Percentiles rank a stretch among this genome's conserved stretches.
These are phyloP conservation scores for Aspergillus proliferans DNA, from an alignment of 2,329 filamentous ascomycete species.

Conservation along the genomic window DNA sequence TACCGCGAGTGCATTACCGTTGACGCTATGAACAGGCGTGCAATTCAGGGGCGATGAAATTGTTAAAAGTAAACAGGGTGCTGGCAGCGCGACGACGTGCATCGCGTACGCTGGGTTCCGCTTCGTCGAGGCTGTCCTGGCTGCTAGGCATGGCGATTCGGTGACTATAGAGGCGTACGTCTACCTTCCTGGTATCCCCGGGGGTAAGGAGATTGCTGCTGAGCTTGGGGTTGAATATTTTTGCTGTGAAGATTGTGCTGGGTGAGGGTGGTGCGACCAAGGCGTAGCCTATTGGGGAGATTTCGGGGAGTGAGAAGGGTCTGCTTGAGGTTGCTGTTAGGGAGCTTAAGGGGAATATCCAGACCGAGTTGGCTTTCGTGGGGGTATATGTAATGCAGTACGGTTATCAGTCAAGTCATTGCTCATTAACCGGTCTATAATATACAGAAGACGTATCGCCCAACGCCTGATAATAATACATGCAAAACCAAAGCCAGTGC, in stretches of 20 bases:
- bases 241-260: constrained; percentile 5
- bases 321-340: constrained; percentile 3
- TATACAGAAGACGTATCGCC: no score
- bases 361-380: constrained; percentile 6
- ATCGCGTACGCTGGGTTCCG: constrained; percentile 6
- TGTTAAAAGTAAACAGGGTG: constrained; percentile 5
- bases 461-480: no score
- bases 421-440: no score
- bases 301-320: constrained; percentile 4
- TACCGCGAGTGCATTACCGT: no score
- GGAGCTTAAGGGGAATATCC: constrained; percentile 5
- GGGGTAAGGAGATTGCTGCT: constrained; percentile 3
- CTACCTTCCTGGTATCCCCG: constrained; percentile 2
- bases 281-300: constrained; percentile 1
- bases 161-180: constrained; percentile 4
- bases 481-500: no score
- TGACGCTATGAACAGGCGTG: not conserved
- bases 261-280: constrained; percentile 1
- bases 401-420: no score
- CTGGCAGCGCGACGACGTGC: constrained; percentile 5
- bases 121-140: constrained; percentile 2
- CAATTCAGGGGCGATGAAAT: constrained; percentile 6
- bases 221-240: constrained; percentile 6
- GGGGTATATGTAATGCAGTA: no score
- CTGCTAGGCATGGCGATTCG: not conserved